Conservation (phyloP, 306 rosid species). For the Purshia tridentata region DNA sequence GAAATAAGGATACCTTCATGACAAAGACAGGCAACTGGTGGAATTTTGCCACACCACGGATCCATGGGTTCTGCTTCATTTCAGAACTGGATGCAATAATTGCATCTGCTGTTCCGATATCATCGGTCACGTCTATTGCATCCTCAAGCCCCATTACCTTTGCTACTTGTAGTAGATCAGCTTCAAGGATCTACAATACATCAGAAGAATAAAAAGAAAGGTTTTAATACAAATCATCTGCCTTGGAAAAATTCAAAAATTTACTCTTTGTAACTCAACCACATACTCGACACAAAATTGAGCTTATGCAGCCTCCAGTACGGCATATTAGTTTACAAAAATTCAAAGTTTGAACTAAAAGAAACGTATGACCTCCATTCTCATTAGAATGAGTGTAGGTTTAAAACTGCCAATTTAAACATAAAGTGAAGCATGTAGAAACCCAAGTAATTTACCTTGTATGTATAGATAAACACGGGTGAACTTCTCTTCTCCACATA, state of each 20-base stretch:
- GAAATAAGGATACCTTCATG: slow-evolving; percentile 57
- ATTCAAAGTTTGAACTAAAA: background rate
- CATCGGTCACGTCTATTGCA: slow-evolving; percentile 72
- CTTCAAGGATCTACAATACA: slow-evolving; percentile 67
- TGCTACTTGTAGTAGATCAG: slow-evolving; percentile 89
- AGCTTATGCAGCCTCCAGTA: slow-evolving; percentile 20
- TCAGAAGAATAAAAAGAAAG: slow-evolving; percentile 16
- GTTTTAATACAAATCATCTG: slow-evolving; percentile 6
- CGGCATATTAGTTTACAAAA: background rate
- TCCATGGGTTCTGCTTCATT: slow-evolving; percentile 83
- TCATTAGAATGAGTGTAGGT: background rate
- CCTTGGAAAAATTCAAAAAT: slow-evolving; percentile 5
- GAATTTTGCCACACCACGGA: slow-evolving; percentile 83
- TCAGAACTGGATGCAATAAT: slow-evolving; percentile 76
- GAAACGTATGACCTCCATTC: background rate
- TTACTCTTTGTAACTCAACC: background rate
- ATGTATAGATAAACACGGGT: slow-evolving; percentile 72
- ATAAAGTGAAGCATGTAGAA: background rate
- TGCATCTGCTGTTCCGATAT: slow-evolving; percentile 82
- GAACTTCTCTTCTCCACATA: slow-evolving; percentile 53
- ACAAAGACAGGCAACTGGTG: slow-evolving; percentile 88
- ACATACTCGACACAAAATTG: background rate
- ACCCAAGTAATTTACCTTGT: slow-evolving; percentile 57
- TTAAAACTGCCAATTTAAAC: background rate
- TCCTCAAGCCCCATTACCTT: slow-evolving; percentile 87